A percentile compares a stretch with the other conserved stretches of the same genome.
Evolutionary conservation across 73 alveolate species (phyloP).

Genomic region (Paramecium pentaurelia): DNA sequence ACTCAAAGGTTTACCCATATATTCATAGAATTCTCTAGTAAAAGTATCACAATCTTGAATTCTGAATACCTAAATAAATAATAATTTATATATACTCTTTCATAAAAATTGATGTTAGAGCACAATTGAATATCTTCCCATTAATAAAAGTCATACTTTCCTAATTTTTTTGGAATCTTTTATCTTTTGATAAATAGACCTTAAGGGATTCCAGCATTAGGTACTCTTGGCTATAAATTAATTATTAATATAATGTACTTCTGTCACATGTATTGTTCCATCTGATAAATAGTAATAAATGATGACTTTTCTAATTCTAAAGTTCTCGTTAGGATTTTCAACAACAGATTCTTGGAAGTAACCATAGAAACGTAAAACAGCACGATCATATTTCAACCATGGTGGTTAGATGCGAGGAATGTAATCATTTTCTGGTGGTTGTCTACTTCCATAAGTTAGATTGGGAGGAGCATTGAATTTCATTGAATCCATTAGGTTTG

Average conservation of each 20-base stretch:
- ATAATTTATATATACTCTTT: conserved; percentile 49
- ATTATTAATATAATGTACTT: conserved; percentile 27
- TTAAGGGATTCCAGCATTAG: conserved; percentile 97
- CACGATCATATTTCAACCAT: conserved; percentile 87
- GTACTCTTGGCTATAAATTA: conserved; percentile 73
- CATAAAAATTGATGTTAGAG: conserved; percentile 69
- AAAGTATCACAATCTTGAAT: conserved; percentile 88
- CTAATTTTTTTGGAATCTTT: conserved; percentile 82
- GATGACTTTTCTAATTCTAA: conserved; percentile 84
- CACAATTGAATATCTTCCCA: conserved; percentile 85
- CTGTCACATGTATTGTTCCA: conserved; percentile 93
- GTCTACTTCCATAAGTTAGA: conserved; percentile 55
- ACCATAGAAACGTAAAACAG: conserved; percentile 88
- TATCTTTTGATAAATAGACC: conserved; percentile 96
- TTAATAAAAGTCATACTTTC: conserved; percentile 67
- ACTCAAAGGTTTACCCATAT: conserved; percentile 82
- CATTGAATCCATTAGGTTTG: conserved; percentile 57
- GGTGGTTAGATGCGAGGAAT: conserved; percentile 86
- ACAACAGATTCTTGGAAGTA: conserved; percentile 94
- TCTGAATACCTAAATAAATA: conserved; percentile 71
- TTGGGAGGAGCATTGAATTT: conserved; percentile 54
- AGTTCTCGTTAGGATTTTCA: conserved; percentile 87
- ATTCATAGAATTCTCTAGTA: conserved; percentile 84
- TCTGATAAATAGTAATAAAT: conserved; percentile 92
- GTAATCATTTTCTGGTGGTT: conserved; percentile 82